Evolutionary conservation across 768 basidiomycete genomes (phyloP).

Genomic region (Boletus reticulatus): DNA sequence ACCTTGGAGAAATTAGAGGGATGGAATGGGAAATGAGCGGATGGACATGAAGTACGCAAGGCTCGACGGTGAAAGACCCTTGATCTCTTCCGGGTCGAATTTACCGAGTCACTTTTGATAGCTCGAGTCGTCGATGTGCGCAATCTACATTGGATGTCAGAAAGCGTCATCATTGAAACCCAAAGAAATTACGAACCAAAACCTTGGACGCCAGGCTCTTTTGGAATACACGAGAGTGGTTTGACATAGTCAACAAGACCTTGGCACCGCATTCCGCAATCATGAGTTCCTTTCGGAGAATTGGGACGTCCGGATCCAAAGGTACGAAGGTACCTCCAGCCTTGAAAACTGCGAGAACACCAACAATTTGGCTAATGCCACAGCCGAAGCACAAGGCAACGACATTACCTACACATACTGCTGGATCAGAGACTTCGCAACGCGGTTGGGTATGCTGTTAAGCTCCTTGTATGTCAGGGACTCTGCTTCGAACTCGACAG

Average conservation of each 20-base stretch:
- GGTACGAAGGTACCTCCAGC: slow-evolving; percentile 27
- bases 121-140: slow-evolving; percentile 28
- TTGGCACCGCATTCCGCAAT: slow-evolving; percentile 26
- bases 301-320: slow-evolving; percentile 30
- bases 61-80: slow-evolving; percentile 20
- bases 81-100: slow-evolving; percentile 14
- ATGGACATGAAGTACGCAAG: slow-evolving; percentile 26
- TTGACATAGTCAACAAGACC: slow-evolving; percentile 26
- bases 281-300: slow-evolving; percentile 28
- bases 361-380: slow-evolving; percentile 28
- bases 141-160: slow-evolving; percentile 15
- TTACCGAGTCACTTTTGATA: slow-evolving; percentile 23
- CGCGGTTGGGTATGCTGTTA: slow-evolving; percentile 31
- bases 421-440: slow-evolving; percentile 27
- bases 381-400: slow-evolving; percentile 30
- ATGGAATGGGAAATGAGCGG: neutral
- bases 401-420: slow-evolving; percentile 24
- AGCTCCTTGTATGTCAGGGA: slow-evolving; percentile 32
- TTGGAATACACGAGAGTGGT: slow-evolving; percentile 21
- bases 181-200: slow-evolving; percentile 10
- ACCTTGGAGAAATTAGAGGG: slow-evolving; percentile 7
- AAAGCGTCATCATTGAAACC: neutral
- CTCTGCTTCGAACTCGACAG: slow-evolving; percentile 29
- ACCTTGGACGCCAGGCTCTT: slow-evolving; percentile 23
- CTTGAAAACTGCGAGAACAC: slow-evolving; percentile 32